Evolutionary conservation across 495 filamentous ascomycete species (phyloP).

Genomic region (Aspergillus bridgeri): DNA sequence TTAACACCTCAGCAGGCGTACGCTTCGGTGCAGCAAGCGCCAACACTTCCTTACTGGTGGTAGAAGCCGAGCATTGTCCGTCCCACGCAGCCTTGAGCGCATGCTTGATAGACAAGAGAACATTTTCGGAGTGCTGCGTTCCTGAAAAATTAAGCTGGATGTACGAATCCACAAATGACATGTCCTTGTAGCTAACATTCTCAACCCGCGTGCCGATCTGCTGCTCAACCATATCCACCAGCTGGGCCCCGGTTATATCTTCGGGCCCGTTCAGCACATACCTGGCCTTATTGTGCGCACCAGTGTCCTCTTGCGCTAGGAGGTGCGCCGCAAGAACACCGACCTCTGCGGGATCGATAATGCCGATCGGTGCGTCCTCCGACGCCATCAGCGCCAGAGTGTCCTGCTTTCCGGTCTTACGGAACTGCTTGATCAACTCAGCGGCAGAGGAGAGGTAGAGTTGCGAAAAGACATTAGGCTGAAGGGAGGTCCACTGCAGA

Average conservation of each 20-base stretch:
- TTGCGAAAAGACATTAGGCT: conserved; percentile 36
- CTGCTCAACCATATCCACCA: conserved; percentile 41
- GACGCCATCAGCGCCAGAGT: conserved; percentile 23
- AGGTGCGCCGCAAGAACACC: conserved; percentile 41
- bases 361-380: conserved; percentile 33
- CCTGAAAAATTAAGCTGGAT: conserved; percentile 15
- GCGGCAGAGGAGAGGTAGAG: conserved; percentile 24
- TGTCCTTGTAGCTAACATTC: conserved; percentile 36
- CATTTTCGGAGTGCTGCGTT: conserved; percentile 19
- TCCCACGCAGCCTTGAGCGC: conserved; percentile 21
- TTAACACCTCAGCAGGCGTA: conserved; percentile 20
- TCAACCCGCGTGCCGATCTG: conserved; percentile 33
- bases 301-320: conserved; percentile 27
- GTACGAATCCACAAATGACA: conserved; percentile 27
- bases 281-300: conserved; percentile 34
- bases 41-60: conserved; percentile 35
- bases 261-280: conserved; percentile 45
- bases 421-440: conserved; percentile 31
- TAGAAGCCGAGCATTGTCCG: conserved; percentile 29
- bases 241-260: conserved; percentile 36
- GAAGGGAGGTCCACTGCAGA: conserved; percentile 48
- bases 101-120: conserved; percentile 25
- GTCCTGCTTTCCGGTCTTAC: conserved; percentile 36
- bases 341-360: conserved; percentile 38
- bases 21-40: conserved; percentile 27